Evolutionary conservation across 2,329 filamentous ascomycete genomes (phyloP).

Genomic region (Fusarium vanettenii): DNA sequence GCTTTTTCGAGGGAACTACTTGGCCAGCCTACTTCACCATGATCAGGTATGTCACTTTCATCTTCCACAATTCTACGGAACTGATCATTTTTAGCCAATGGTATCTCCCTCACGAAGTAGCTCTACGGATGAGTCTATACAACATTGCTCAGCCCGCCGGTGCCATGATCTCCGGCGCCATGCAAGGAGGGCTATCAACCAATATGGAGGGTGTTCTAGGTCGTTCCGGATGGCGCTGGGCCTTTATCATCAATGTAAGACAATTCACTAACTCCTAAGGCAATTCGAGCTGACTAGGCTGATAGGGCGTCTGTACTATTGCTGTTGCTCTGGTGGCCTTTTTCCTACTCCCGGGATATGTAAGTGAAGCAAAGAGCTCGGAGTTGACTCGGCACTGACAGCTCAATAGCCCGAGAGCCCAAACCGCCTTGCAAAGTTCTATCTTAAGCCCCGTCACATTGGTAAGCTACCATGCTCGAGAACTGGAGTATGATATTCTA

Average conservation of each 20-base stretch:
- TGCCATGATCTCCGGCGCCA: conserved; percentile 19
- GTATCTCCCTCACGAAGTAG: conserved; percentile 16
- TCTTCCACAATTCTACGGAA: neutral
- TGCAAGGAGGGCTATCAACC: conserved; percentile 15
- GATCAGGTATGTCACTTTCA: conserved; percentile 2
- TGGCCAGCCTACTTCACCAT: conserved; percentile 26
- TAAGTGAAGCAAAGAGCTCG: neutral
- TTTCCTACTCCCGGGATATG: neutral
- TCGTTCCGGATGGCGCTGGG: conserved; percentile 21
- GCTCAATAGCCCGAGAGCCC: neutral
- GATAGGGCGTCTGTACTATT: neutral
- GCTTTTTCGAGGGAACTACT: conserved; percentile 15
- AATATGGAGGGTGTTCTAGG: conserved; percentile 14
- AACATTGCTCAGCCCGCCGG: conserved; percentile 22
- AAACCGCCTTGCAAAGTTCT: neutral
- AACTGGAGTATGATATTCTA: neutral
- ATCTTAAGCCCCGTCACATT: neutral
- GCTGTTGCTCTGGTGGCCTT: neutral
- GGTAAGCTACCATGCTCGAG: neutral
- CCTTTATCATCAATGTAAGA: conserved; percentile 22
- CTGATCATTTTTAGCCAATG: neutral
- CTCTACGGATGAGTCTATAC: conserved; percentile 17
- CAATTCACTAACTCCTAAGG: neutral
- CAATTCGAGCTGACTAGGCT: neutral
- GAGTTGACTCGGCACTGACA: neutral